Evolutionary conservation across 192 early-diverging fungal species (phyloP).

Genomic region (Coemansia sp.): DNA sequence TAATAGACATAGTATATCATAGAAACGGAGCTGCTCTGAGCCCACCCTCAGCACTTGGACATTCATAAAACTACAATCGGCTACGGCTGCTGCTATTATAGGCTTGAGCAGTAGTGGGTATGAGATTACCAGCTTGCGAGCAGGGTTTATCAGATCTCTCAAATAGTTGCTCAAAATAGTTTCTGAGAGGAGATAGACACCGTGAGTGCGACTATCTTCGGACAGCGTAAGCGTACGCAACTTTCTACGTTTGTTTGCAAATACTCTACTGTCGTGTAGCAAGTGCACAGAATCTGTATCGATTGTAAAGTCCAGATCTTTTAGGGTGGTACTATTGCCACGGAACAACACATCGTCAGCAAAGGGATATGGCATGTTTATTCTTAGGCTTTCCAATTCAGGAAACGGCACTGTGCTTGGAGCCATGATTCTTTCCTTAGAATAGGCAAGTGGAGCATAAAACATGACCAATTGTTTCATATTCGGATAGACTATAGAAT

Average conservation of each 20-base stretch:
- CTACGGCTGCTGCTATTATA: background rate
- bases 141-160: too few relatives aligned
- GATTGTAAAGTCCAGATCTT: background rate
- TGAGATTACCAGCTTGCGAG: background rate
- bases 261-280: background rate
- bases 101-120: background rate
- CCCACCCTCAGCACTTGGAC: background rate
- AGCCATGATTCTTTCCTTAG: background rate
- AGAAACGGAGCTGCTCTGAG: background rate
- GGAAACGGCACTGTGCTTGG: slow-evolving; percentile 11
- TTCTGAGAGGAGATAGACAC: background rate
- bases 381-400: background rate
- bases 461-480: background rate
- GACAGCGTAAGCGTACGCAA: background rate
- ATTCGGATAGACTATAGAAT: background rate
- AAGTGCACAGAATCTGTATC: background rate
- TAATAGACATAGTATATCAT: background rate
- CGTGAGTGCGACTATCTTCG: background rate
- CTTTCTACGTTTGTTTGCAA: background rate
- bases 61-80: background rate
- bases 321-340: slow-evolving; percentile 1
- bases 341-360: slow-evolving; percentile 11
- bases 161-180: background rate
- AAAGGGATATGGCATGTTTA: slow-evolving; percentile 6
- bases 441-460: background rate